These are phyloP conservation scores for Arthrobotrys iridis DNA, from an alignment of 2,329 filamentous ascomycete species.

Conservation along the genomic window DNA sequence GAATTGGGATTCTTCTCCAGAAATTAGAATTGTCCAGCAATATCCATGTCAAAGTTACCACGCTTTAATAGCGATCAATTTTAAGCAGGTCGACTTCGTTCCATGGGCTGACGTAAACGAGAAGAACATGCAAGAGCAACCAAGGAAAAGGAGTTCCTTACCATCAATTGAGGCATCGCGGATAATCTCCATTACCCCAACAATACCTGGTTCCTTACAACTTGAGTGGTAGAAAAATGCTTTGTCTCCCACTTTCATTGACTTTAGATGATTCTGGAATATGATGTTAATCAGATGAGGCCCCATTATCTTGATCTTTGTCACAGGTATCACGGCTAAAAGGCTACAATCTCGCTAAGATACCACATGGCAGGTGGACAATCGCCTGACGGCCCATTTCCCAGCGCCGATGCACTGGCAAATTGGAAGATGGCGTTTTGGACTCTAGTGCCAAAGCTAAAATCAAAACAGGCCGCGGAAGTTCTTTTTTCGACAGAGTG, in stretches of 20 bases:
- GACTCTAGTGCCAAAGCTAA: slow-evolving; percentile 21
- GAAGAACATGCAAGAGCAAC: slow-evolving; percentile 18
- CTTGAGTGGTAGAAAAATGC: slow-evolving; percentile 95
- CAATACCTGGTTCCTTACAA: slow-evolving; percentile 76
- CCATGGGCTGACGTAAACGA: slow-evolving; percentile 23
- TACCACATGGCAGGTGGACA: slow-evolving; percentile 43
- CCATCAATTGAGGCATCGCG: slow-evolving; percentile 82
- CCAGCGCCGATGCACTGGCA: slow-evolving; percentile 33
- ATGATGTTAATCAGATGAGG: slow-evolving; percentile 28
- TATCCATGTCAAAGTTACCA: slow-evolving; percentile 43
- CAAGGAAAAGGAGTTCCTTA: slow-evolving; percentile 61
- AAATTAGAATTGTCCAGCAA: slow-evolving; percentile 14
- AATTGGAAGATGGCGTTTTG: slow-evolving; percentile 44
- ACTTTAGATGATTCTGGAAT: slow-evolving; percentile 78
- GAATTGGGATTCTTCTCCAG: slow-evolving; percentile 71
- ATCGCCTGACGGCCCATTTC: slow-evolving; percentile 38
- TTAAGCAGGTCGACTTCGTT: slow-evolving; percentile 22
- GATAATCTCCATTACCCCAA: slow-evolving; percentile 88
- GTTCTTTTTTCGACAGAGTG: slow-evolving; percentile 5
- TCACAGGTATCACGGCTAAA: slow-evolving; percentile 49
- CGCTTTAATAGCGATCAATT: slow-evolving; percentile 27
- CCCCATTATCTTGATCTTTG: slow-evolving; percentile 55
- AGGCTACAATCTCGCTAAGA: slow-evolving; percentile 54
- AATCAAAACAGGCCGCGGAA: background rate
- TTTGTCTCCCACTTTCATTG: slow-evolving; percentile 89